phyloP scores from a whole-genome alignment of 306 rosid species.

The Quercus bicolor region DNA sequence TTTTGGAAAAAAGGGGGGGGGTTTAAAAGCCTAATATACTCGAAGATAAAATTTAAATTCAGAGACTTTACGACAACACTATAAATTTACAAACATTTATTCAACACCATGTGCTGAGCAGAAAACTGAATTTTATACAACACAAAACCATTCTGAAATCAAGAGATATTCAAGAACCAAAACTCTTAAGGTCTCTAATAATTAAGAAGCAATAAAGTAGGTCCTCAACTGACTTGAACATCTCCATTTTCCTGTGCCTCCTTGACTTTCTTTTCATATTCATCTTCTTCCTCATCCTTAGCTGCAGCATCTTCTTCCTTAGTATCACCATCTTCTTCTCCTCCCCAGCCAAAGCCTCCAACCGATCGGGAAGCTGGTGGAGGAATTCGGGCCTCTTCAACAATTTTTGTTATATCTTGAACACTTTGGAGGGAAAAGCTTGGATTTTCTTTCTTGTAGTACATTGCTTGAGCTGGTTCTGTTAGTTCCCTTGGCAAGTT shows the following conservation, averaged over 20 bases:
- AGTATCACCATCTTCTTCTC: slow-evolving; percentile 52
- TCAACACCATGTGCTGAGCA: slow-evolving; percentile 30
- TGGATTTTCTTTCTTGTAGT: slow-evolving; percentile 74
- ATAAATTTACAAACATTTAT: slow-evolving; percentile 39
- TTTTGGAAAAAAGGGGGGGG: not conserved
- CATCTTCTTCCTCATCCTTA: slow-evolving; percentile 48
- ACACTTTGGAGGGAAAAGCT: slow-evolving; percentile 65
- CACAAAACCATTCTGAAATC: slow-evolving; percentile 28
- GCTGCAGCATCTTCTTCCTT: slow-evolving; percentile 33
- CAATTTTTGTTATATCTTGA: slow-evolving; percentile 75
- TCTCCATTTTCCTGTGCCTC: slow-evolving; percentile 75
- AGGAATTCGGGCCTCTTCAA: slow-evolving; percentile 63
- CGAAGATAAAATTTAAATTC: slow-evolving; percentile 20
- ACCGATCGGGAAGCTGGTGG: slow-evolving; percentile 50
- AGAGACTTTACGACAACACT: slow-evolving; percentile 22
- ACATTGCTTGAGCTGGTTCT: slow-evolving; percentile 64
- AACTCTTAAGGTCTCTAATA: slow-evolving; percentile 33
- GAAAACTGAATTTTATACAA: slow-evolving; percentile 40
- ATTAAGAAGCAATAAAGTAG: not conserved
- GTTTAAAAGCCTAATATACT: not conserved
- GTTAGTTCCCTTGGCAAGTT: slow-evolving; percentile 85
- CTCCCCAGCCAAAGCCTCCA: slow-evolving; percentile 77
- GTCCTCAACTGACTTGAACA: slow-evolving; percentile 38
- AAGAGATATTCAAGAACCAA: slow-evolving; percentile 31
- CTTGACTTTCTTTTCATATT: slow-evolving; percentile 70